These are phyloP conservation scores for Botryotinia calthae DNA, from an alignment of 2,329 filamentous ascomycete species.

Conservation along the genomic window DNA sequence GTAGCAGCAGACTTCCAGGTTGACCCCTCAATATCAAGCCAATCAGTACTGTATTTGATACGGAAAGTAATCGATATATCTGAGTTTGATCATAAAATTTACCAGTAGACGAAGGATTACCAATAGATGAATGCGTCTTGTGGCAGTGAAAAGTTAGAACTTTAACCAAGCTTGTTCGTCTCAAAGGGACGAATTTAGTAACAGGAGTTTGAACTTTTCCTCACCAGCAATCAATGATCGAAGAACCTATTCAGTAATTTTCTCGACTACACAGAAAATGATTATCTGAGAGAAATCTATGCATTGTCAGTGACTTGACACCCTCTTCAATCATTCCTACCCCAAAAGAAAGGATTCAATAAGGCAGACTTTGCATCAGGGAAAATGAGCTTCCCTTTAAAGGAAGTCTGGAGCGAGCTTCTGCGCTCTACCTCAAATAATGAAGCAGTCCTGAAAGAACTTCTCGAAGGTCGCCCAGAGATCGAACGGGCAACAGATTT, in stretches of 20 bases:
- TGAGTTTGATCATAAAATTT: neutral
- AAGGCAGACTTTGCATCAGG: neutral
- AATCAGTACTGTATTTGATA: neutral
- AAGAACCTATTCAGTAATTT: neutral
- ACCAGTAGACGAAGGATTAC: no score
- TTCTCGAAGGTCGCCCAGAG: constrained; percentile 1
- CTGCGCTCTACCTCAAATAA: neutral
- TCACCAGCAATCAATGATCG: neutral
- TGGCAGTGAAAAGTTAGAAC: neutral
- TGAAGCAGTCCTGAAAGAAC: neutral
- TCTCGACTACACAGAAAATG: neutral
- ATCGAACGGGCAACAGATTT: neutral
- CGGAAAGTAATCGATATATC: neutral
- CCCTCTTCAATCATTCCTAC: neutral
- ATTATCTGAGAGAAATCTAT: neutral
- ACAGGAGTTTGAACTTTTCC: neutral
- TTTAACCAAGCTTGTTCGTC: neutral
- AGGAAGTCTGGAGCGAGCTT: constrained; percentile 2
- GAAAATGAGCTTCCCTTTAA: neutral
- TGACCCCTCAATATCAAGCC: neutral
- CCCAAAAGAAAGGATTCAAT: neutral
- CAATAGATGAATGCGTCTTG: neutral
- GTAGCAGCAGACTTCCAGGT: neutral
- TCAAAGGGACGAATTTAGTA: no score
- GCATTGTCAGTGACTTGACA: neutral